Base-by-base conservation (phyloP, 129 eudicot genomes). In the Scalesia atractyloides region DNA sequence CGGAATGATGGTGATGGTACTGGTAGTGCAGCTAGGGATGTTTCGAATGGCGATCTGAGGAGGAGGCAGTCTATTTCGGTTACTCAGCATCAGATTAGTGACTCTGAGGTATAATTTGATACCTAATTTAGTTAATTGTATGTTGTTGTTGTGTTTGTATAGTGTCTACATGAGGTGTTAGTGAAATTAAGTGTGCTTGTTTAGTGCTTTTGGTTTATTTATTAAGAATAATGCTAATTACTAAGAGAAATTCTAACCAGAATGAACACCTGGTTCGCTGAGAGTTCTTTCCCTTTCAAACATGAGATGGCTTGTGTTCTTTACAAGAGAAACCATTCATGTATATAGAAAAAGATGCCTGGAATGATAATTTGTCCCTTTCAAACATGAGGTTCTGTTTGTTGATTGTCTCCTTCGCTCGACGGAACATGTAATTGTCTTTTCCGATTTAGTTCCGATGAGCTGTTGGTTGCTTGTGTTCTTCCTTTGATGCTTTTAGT, bases 61-160 rank as follows among this genome's bases (percentile, higher is more conserved):
- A 84, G 98, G 76, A 82, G 98, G 76, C 76, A 93, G 37, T 93
- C 98, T 9, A 77, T 93, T 30, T 90, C 97, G 2, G 97, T 90
- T 47, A 89, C 81, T 56, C 83, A 84, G 30, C 71, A 59, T 44
- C 85, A 75, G 59, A 72, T 79, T 64, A 84, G 86, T 67, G 98
- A 86, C 83, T 83, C 95, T 0, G 95, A 92, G 96, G 95, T 69
- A 52, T 13, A 17, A 12, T 6, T 64, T 50, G 15, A 9, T 15
- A 4, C 8, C 5, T 49, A 13, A 1, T n/a, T 15, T 14, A 5
- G 4, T 7, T 70, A 0, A 5, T 34, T 34, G 2, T 34, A 34
- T 34, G 37, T 5, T 36, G 22, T 36, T 53, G 26, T 53, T 34
- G 19, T 70, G 60, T 5, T 33, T 41, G 66, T 20, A 18, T 30